Evolutionary conservation across 768 basidiomycete genomes (phyloP).

Genomic region (Galerina sulciceps): DNA sequence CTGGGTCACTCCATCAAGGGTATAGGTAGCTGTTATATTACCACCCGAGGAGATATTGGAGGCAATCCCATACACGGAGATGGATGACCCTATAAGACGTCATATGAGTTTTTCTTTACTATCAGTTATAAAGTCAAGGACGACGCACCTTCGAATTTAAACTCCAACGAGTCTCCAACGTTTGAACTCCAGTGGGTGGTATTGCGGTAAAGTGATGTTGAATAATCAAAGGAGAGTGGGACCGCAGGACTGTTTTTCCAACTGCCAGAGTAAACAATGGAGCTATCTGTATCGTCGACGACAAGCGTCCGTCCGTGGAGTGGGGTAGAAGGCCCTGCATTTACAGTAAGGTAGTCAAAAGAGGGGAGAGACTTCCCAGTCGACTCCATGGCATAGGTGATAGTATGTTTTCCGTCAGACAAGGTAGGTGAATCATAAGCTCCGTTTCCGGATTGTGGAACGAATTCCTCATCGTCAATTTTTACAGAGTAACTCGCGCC

Average conservation of each 20-base stretch:
- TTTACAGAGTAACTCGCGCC: constrained; percentile 36
- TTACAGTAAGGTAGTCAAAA: constrained; percentile 45
- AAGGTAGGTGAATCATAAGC: constrained; percentile 35
- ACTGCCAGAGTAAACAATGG: constrained; percentile 34
- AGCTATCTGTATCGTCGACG: constrained; percentile 38
- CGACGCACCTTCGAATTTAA: constrained; percentile 39
- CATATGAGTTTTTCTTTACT: constrained; percentile 7
- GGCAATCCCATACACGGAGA: constrained; percentile 40
- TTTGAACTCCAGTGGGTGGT: constrained; percentile 41
- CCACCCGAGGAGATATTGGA: constrained; percentile 25
- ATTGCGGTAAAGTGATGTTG: constrained; percentile 32
- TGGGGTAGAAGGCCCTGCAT: constrained; percentile 37
- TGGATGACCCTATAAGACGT: constrained; percentile 34
- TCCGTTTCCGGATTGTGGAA: constrained; percentile 33
- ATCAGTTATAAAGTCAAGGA: background rate
- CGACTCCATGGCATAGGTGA: constrained; percentile 36
- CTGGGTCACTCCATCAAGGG: constrained; percentile 36
- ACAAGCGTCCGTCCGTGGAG: constrained; percentile 38
- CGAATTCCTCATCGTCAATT: constrained; percentile 38
- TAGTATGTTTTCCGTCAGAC: constrained; percentile 39
- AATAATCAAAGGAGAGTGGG: constrained; percentile 25
- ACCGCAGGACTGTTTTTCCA: constrained; percentile 32
- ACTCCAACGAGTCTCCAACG: constrained; percentile 37
- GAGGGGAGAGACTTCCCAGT: constrained; percentile 26
- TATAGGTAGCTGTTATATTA: constrained; percentile 39